Conservation (phyloP, 1,139 yeast genomes). For the Zygoascus meyerae region DNA sequence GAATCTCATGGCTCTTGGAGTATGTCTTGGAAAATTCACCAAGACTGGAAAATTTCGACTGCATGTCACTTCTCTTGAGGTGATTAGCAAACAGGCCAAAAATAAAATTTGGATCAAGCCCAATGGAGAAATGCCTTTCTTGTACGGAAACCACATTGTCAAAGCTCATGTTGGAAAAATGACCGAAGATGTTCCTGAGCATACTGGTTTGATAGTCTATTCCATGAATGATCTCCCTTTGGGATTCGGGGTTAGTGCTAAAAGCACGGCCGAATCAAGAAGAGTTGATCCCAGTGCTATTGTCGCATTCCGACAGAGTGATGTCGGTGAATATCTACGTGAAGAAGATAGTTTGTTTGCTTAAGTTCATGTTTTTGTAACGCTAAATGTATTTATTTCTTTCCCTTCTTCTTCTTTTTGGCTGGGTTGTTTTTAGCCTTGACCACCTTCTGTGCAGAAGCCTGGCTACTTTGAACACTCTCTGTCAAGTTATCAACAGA, state of each 20-base stretch:
- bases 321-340: constrained; percentile 95
- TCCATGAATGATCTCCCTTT: constrained; percentile 91
- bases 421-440: constrained; percentile 39
- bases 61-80: constrained; percentile 85
- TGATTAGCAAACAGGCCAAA: constrained; percentile 81
- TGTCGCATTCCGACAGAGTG: constrained; percentile 94
- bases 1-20: constrained; percentile 86
- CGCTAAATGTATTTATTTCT: constrained; percentile 9
- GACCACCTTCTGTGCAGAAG: constrained; percentile 21
- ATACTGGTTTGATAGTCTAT: constrained; percentile 87
- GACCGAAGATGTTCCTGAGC: constrained; percentile 97
- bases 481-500: constrained; percentile 51
- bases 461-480: constrained; percentile 32
- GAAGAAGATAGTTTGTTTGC: constrained; percentile 96
- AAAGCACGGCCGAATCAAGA: constrained; percentile 84
- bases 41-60: constrained; percentile 94
- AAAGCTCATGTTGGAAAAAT: constrained; percentile 96
- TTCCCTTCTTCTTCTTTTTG: constrained; percentile 44
- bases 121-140: constrained; percentile 97
- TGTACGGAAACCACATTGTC: constrained; percentile 92
- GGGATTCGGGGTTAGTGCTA: constrained; percentile 95
- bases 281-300: constrained; percentile 88
- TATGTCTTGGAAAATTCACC: constrained; percentile 93
- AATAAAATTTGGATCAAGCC: constrained; percentile 94
- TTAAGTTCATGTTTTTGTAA: constrained; percentile 29